Base-by-base conservation (phyloP, 2,329 filamentous ascomycete genomes). In the Ceratocystis lukuohia region DNA sequence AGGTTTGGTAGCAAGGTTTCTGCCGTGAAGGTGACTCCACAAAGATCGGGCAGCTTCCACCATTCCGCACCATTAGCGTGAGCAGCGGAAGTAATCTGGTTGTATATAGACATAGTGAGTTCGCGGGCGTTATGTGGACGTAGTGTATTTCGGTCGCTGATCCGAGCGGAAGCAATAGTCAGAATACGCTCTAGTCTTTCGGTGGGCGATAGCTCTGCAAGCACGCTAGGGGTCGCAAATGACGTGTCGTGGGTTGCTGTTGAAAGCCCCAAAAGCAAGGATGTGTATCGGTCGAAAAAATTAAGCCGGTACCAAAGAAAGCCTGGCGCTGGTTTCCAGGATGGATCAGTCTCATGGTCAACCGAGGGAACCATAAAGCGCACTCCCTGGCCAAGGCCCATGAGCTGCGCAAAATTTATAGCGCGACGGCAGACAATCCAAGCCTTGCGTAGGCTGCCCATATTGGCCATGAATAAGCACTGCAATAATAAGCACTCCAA, bases 391-490 rank as follows among this genome's bases (percentile, higher is more conserved):
- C 80, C 76, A 15, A 80, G 73, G 3, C 80, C 79, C 73, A 83
- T 78, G 37, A 81, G 76, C 70, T 82, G 80, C 0, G 77, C 80
- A 45, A 83, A 74, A 59, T 75, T 77, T 44, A 84, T 72, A 3
- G 80, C 79, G 4, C 80, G 75, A 0, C 82, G 78, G 25, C 76
- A 76, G 5, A 74, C 76, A 25, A 85, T 72, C 82, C 82, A 85
- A 1, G 80, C 75, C 57, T 80, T 80, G 25, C 81, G 78, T 1
- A 83, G 73, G 57, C 82, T 82, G 0, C 83, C 83, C 0, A 75
- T 76, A 66, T 84, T 82, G 46, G 76, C 75, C 64, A 83, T 79
- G 69, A 79, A 82, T 64, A 80, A 71, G 20, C 76, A 75, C 46
- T 81, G 74, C 0, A 85, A 71, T 25, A 79, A 70, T 0, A 85